phyloP scores from a whole-genome alignment of 129 eudicot species.

The Pulicaria dysenterica region DNA sequence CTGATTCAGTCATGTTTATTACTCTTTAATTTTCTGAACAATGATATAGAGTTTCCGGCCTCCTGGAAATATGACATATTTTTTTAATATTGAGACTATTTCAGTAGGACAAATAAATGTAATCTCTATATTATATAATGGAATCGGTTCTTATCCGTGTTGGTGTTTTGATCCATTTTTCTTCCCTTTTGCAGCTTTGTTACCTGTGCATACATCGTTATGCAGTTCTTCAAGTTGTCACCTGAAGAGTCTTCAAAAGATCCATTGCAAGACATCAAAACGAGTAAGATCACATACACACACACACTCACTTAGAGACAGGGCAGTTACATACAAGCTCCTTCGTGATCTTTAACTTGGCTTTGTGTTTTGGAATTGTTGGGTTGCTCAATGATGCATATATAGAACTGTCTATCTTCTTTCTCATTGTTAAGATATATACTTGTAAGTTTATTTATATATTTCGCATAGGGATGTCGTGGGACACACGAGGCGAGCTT shows the following conservation, averaged over 20 bases:
- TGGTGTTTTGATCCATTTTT: not conserved
- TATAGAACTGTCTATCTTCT: no score
- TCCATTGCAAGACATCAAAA: not conserved
- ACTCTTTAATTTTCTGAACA: no score
- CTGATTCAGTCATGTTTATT: no score
- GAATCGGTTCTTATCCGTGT: not conserved
- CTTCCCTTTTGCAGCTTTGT: not conserved
- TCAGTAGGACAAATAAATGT: no score
- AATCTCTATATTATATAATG: not conserved
- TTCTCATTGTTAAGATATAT: not conserved
- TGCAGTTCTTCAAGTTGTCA: constrained; percentile 17
- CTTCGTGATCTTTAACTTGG: no score
- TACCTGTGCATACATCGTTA: constrained; percentile 10
- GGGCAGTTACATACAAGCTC: no score
- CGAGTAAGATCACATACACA: not conserved
- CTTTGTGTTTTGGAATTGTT: no score
- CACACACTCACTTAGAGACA: not conserved
- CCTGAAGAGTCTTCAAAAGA: constrained; percentile 2
- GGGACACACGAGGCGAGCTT: not conserved
- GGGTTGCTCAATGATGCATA: no score
- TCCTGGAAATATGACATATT: no score
- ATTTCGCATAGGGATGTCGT: not conserved
- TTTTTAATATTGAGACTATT: no score
- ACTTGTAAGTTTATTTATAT: not conserved
- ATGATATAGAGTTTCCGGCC: no score